Evolutionary conservation across 2,329 filamentous ascomycete species (phyloP).

Genomic region (Periconia sp.): DNA sequence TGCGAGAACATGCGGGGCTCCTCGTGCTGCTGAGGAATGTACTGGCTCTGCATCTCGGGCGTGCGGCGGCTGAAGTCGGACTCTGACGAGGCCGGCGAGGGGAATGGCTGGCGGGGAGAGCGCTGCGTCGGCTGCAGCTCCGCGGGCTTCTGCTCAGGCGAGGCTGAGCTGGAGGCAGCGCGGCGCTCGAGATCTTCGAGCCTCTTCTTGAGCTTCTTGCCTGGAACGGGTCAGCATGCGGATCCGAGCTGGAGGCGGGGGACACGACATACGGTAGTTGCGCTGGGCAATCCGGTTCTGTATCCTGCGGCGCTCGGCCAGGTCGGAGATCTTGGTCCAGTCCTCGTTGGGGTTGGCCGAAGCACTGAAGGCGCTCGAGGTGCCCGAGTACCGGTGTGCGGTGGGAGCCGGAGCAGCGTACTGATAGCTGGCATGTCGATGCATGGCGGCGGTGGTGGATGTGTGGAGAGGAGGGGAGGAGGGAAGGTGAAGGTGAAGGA

Average conservation of each 20-base stretch:
- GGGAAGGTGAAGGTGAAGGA: conserved; percentile 18
- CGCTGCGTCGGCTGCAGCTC: conserved; percentile 54
- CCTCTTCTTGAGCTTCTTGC: conserved; percentile 92
- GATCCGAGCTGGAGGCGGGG: conserved; percentile 12
- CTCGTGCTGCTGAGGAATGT: conserved; percentile 64
- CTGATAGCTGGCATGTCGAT: conserved; percentile 53
- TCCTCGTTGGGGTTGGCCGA: conserved; percentile 96
- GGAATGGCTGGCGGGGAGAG: conserved; percentile 45
- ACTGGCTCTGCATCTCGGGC: conserved; percentile 47
- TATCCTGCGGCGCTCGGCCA: conserved; percentile 90
- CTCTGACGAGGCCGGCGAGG: conserved; percentile 45
- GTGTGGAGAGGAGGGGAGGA: conserved; percentile 1
- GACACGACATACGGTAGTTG: conserved; percentile 81
- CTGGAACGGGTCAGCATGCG: conserved; percentile 52
- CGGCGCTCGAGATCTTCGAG: conserved; percentile 84
- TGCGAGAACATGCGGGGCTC: conserved; percentile 69
- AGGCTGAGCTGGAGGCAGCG: conserved; percentile 68
- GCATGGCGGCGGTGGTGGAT: conserved; percentile 44
- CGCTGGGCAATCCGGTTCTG: conserved; percentile 98
- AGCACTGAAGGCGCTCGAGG: conserved; percentile 92
- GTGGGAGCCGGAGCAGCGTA: conserved; percentile 48
- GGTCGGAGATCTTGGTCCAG: conserved; percentile 98
- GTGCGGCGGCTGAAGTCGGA: conserved; percentile 32
- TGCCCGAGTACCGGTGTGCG: conserved; percentile 73
- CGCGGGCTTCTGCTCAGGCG: conserved; percentile 63